These are phyloP conservation scores for Heracleum sosnowskyi DNA, from an alignment of 129 eudicot genomes.

Conservation along the genomic window DNA sequence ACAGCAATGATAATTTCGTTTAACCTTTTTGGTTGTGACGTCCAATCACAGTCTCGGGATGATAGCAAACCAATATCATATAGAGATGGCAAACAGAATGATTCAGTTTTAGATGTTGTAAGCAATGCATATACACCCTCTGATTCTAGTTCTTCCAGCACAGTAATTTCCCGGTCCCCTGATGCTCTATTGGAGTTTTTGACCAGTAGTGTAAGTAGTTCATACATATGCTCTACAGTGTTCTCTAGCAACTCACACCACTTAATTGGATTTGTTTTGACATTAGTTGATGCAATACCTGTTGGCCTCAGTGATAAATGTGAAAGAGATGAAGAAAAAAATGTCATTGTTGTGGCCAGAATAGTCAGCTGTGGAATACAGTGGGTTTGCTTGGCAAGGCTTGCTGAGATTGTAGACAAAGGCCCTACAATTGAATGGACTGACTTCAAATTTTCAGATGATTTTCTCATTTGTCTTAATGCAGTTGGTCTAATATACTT, in stretches of 20 bases:
- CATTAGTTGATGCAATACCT: constrained; percentile 14
- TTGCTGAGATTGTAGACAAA: constrained; percentile 37
- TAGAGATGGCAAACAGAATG: constrained; percentile 10
- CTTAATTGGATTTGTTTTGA: constrained; percentile 63
- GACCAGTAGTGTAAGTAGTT: constrained; percentile 22
- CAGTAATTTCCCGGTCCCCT: background rate
- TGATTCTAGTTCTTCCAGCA: constrained; percentile 10
- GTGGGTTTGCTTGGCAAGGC: constrained; percentile 73
- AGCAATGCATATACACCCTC: background rate
- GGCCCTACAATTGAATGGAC: constrained; percentile 52
- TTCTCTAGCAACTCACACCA: constrained; percentile 58
- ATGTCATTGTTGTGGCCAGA: constrained; percentile 54
- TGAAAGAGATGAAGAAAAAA: constrained; percentile 24
- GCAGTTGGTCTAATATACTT: constrained; percentile 48
- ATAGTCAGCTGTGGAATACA: constrained; percentile 57
- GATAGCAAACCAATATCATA: constrained; percentile 20
- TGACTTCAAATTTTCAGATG: constrained; percentile 65
- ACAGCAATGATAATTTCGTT: constrained; percentile 52
- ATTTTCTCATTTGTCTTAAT: constrained; percentile 67
- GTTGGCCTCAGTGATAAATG: constrained; percentile 16
- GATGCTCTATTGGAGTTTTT: constrained; percentile 12
- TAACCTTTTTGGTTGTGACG: constrained; percentile 42
- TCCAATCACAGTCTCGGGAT: constrained; percentile 30
- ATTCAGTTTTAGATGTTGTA: constrained; percentile 10
- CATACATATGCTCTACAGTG: constrained; percentile 56